These are phyloP conservation scores for Vanrija sp. DNA, from an alignment of 1,284 basidiomycete genomes.

Conservation along the genomic window DNA sequence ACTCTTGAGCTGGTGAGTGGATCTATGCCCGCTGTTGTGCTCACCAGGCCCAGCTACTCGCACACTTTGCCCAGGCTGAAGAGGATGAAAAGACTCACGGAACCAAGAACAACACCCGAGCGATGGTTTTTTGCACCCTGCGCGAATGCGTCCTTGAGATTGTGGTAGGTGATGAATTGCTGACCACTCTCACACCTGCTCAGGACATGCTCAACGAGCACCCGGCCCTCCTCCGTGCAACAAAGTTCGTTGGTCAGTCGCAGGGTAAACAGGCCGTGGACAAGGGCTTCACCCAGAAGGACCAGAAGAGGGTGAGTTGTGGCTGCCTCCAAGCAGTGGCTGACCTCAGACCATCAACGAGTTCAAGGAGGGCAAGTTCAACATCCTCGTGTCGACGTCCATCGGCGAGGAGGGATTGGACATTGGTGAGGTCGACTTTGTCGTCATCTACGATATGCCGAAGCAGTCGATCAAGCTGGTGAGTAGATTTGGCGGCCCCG, in stretches of 20 bases:
- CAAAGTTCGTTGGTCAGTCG: slow-evolving; percentile 87
- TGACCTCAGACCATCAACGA: slow-evolving; percentile 57
- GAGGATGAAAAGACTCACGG: slow-evolving; percentile 53
- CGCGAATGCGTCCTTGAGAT: slow-evolving; percentile 88
- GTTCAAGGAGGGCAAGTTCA: slow-evolving; percentile 84
- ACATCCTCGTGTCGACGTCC: slow-evolving; percentile 91
- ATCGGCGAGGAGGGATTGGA: slow-evolving; percentile 99
- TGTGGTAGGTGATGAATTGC: slow-evolving; percentile 53
- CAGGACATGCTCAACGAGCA: slow-evolving; percentile 65
- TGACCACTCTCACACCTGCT: slow-evolving; percentile 2
- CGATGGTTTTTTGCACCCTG: slow-evolving; percentile 95
- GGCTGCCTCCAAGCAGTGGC: not conserved
- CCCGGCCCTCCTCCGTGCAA: slow-evolving; percentile 68
- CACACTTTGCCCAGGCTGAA: slow-evolving; percentile 68
- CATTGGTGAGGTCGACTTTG: slow-evolving; percentile 97
- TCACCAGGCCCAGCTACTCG: slow-evolving; percentile 54
- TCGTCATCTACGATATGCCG: slow-evolving; percentile 93
- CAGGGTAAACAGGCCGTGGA: slow-evolving; percentile 68
- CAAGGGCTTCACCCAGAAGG: slow-evolving; percentile 84
- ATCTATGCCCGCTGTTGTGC: not conserved
- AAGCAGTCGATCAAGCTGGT: slow-evolving; percentile 97
- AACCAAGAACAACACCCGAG: slow-evolving; percentile 59
- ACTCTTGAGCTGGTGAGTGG: slow-evolving; percentile 60
- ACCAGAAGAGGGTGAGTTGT: slow-evolving; percentile 76
- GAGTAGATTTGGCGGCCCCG: slow-evolving; percentile 28